Base-by-base conservation (phyloP, 2,329 filamentous ascomycete genomes). In the Pestalotiopsis sp. region DNA sequence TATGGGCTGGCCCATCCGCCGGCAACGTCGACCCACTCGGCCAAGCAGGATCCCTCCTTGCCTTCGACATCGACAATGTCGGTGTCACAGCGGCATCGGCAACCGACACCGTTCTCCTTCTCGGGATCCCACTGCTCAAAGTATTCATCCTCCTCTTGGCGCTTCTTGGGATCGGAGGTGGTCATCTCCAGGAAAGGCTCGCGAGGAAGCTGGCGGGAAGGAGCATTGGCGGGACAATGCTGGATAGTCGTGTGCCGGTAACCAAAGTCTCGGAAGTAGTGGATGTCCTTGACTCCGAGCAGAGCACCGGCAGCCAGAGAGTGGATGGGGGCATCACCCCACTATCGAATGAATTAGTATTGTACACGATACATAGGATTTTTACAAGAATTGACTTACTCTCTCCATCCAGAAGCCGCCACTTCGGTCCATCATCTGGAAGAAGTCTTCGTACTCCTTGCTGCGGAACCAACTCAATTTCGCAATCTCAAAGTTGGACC, bases 371-470 rank as follows among this genome's bases (percentile, higher is more conserved):
- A 23, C 14, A 57, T 70, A 62, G 41, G 65, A 61, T 12, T 12
- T 12, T 14, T 2, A 4, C n/a, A 20, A 36, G 1, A n/a, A 6
- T 23, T 5, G 36, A 79, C 81, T 74, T 89, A 97, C 95, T 81
- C 96, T 87, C 84, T 99, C 96, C 91, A 97, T 98, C 96, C 96
- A 99, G 83, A 99, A 99, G 62, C 96, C 96, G 72, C 96, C 96
- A 79, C 95, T 98, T 71, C 91, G 91, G 79, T 99, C 96, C 95
- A 99, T 98, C 92, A 97, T 97, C 76, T 98, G 87, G 81, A 99
- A 99, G 81, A 99, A 99, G 73, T 98, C 96, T 75, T 97, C 92
- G 79, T 99, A 99, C 78, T 94, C 93, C 82, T 97, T 95, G 85
- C 95, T 98, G 74, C 96, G 90, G 88, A 98, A 98, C 90, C 94